phyloP scores from a whole-genome alignment of 306 rosid species.

The Quercus rubra region DNA sequence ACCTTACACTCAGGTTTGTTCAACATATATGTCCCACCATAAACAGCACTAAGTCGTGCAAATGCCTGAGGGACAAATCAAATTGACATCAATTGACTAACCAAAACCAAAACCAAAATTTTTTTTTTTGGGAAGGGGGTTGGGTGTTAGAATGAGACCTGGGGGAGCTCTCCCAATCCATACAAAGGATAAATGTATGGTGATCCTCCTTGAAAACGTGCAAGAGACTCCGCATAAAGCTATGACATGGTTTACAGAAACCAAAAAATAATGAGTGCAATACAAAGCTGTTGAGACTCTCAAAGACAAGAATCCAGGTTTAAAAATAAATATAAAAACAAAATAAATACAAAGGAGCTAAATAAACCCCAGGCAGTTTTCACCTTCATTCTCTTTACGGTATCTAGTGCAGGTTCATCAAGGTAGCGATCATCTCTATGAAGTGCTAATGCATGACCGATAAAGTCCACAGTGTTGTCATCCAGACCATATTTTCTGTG shows the following conservation, averaged over 20 bases:
- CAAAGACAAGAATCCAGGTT: conserved; percentile 5
- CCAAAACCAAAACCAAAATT: conserved; percentile 1
- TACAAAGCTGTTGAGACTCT: conserved; percentile 15
- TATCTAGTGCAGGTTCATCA: conserved; percentile 86
- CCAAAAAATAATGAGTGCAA: conserved; percentile 9
- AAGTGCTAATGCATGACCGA: conserved; percentile 99
- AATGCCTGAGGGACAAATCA: conserved; percentile 52
- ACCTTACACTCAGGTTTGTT: conserved; percentile 99
- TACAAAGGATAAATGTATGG: conserved; percentile 97
- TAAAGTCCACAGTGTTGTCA: conserved; percentile 85
- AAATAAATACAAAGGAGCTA: neutral
- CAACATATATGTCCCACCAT: conserved; percentile 98
- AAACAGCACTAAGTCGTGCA: conserved; percentile 98
- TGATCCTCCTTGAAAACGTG: conserved; percentile 98
- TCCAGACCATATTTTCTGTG: conserved; percentile 93
- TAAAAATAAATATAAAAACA: neutral
- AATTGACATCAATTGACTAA: neutral
- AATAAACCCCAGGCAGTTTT: conserved; percentile 14
- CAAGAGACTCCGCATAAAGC: conserved; percentile 92
- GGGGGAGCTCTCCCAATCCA: conserved; percentile 99
- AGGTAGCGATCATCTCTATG: conserved; percentile 90
- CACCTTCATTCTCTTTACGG: conserved; percentile 96
- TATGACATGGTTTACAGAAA: conserved; percentile 22
- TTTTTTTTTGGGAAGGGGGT: neutral
- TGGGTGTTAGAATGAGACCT: conserved; percentile 38